Evolutionary conservation across 495 filamentous ascomycete species (phyloP), one percentile per base, ranked within the genome.

Genomic region (Neurospora pannonica): DNA sequence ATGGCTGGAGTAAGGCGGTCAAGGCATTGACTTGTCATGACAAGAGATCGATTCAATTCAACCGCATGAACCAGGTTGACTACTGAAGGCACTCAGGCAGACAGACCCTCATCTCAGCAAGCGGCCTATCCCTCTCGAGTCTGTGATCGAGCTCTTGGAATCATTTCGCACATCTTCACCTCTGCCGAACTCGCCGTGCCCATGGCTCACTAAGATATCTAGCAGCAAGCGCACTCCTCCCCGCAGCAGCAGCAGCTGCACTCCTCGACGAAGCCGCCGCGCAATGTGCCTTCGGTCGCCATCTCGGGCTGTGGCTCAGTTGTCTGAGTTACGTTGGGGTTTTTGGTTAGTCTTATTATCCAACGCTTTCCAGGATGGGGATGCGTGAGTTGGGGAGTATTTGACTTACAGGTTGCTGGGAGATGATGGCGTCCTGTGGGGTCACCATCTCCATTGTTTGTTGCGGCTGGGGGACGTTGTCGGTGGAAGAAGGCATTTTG

Each of bases 231-330:
- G 69, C 78, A 79, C 71, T 77, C 75, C 69, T 81, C 78, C 3
- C 74, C 71, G 67, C 54, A 81, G 73, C 79, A 76, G 73, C 79
- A 79, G 74, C 79, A 81, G 39, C 71, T 54, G 72, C 79, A 81
- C 71, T 81, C 79, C 72, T 81, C 79, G 13, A 77, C 67, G 42
- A 81, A 79, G 40, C 79, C 79, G 70, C 79, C 79, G 60, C 78
- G 79, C 75, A 81, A 73, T 36, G 54, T 36, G 34, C 54, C 54
- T 34, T 67, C 54, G 13, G 13, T 67, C 46, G 70, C 75, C 75
- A 79, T 76, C 67, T 81, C 79, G n/a, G 79, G 79, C 70, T 79
- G 79, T 43, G 79, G 78, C 74, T 81, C 79, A 15, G 73, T 54
- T 15, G 67, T 67, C 74, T 76, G 38, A 10, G 10, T 60, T 13